These are phyloP conservation scores for Lumnitzera racemosa DNA, from an alignment of 345 rosid genomes.

Conservation along the genomic window DNA sequence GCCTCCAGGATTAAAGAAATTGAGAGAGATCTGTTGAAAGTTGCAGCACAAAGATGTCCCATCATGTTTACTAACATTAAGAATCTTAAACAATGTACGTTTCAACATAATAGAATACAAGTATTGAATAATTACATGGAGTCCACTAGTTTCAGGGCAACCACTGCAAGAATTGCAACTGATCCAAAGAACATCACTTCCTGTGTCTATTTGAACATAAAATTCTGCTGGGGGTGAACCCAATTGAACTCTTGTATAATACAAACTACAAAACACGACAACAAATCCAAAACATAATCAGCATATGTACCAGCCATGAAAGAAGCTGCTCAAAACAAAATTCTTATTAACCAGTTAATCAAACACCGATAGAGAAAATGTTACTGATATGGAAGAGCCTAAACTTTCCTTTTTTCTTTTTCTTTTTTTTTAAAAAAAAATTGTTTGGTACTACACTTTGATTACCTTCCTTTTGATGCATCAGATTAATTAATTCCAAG, in stretches of 20 bases:
- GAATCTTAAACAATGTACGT: conserved; percentile 7
- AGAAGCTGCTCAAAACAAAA: background rate
- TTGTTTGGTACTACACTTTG: too few relatives aligned
- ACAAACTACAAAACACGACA: conserved; percentile 42
- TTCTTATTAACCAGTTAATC: too few relatives aligned
- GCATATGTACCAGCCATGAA: background rate
- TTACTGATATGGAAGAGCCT: too few relatives aligned
- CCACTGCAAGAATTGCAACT: conserved; percentile 82
- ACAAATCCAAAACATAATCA: background rate
- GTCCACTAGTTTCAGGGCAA: conserved; percentile 86
- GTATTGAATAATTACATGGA: conserved; percentile 41
- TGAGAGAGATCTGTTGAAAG: conserved; percentile 59
- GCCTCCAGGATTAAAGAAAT: conserved; percentile 73
- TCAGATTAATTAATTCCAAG: too few relatives aligned
- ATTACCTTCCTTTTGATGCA: too few relatives aligned
- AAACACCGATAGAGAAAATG: too few relatives aligned
- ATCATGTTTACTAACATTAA: background rate
- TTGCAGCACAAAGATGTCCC: conserved; percentile 2
- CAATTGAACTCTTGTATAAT: conserved; percentile 65
- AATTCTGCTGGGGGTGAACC: conserved; percentile 92
- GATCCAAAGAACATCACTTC: conserved; percentile 97
- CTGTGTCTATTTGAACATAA: conserved; percentile 93
- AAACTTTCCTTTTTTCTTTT: too few relatives aligned
- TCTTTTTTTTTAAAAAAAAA: too few relatives aligned
- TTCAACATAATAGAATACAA: too few relatives aligned